These are phyloP conservation scores for Cystofilobasidium macerans DNA, from an alignment of 768 basidiomycete genomes.

Conservation along the genomic window DNA sequence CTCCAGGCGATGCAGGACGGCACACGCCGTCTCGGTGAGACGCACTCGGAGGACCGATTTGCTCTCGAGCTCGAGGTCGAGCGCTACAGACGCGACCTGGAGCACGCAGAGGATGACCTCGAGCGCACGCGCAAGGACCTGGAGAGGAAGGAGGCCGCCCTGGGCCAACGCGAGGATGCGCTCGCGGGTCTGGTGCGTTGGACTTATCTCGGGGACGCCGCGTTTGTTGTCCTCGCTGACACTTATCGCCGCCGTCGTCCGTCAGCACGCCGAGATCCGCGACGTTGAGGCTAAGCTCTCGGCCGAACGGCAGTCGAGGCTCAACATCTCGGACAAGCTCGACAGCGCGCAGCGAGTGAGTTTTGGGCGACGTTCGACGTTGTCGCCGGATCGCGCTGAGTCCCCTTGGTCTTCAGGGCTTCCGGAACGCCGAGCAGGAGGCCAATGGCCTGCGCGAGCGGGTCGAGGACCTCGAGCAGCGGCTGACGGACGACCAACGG, in stretches of 20 bases:
- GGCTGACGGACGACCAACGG: constrained; percentile 71
- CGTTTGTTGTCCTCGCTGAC: background rate
- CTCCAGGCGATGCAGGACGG: constrained; percentile 60
- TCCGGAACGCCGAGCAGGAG: constrained; percentile 62
- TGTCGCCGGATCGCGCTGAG: background rate
- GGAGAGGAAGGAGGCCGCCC: constrained; percentile 53
- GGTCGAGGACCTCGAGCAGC: constrained; percentile 62
- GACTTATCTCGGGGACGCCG: background rate
- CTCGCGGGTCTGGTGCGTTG: constrained; percentile 53
- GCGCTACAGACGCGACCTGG: constrained; percentile 69
- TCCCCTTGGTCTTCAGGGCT: constrained; percentile 34
- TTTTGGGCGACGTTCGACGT: too few relatives aligned
- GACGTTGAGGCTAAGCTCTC: constrained; percentile 70
- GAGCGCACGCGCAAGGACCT: constrained; percentile 58
- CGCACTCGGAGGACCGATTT: constrained; percentile 68
- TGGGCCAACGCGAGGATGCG: constrained; percentile 58
- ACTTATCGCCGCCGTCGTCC: background rate
- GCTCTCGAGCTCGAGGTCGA: constrained; percentile 84
- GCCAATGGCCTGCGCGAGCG: constrained; percentile 50
- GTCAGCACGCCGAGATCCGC: constrained; percentile 58
- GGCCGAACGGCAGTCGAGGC: constrained; percentile 70
- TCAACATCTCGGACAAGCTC: constrained; percentile 83
- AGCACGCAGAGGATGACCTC: constrained; percentile 67
- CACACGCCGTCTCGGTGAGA: constrained; percentile 67
- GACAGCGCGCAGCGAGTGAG: constrained; percentile 51